phyloP scores from a whole-genome alignment of 441 rosid species.

The Euphorbia corollata region DNA sequence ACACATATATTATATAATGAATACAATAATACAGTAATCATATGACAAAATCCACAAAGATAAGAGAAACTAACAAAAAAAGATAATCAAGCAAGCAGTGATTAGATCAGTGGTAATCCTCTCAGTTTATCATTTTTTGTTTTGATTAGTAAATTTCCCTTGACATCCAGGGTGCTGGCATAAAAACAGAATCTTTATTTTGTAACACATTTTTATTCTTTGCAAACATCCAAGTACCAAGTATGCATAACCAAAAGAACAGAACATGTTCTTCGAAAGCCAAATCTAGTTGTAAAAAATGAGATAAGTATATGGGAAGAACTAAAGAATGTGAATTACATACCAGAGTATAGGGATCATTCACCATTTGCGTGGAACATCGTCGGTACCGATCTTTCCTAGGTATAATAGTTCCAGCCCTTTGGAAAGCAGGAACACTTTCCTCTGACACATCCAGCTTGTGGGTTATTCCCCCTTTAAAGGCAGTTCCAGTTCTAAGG shows the following conservation, averaged over 20 bases:
- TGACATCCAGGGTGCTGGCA: neutral
- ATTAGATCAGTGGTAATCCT: neutral
- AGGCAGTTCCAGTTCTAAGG: conserved; percentile 63
- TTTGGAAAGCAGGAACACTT: conserved; percentile 89
- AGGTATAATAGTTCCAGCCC: conserved; percentile 92
- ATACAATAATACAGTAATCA: too few species aligned
- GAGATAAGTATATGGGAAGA: conserved; percentile 3
- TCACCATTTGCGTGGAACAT: conserved; percentile 89
- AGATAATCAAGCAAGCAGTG: conserved; percentile 1
- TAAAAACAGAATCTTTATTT: neutral
- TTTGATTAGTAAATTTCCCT: neutral
- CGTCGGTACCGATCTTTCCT: conserved; percentile 86
- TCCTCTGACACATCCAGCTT: conserved; percentile 77
- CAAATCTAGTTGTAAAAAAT: neutral
- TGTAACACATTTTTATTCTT: neutral
- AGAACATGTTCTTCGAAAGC: too few species aligned
- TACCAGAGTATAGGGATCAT: conserved; percentile 97
- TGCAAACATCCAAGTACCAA: neutral
- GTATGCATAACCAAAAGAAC: neutral
- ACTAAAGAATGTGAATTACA: conserved; percentile 19
- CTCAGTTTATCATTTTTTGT: neutral
- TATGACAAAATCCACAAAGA: neutral
- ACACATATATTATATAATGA: too few species aligned
- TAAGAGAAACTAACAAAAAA: neutral
- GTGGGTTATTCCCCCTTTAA: conserved; percentile 59